Evolutionary conservation across 345 rosid species (phyloP).

Genomic region (Hibiscus tridactylites): DNA sequence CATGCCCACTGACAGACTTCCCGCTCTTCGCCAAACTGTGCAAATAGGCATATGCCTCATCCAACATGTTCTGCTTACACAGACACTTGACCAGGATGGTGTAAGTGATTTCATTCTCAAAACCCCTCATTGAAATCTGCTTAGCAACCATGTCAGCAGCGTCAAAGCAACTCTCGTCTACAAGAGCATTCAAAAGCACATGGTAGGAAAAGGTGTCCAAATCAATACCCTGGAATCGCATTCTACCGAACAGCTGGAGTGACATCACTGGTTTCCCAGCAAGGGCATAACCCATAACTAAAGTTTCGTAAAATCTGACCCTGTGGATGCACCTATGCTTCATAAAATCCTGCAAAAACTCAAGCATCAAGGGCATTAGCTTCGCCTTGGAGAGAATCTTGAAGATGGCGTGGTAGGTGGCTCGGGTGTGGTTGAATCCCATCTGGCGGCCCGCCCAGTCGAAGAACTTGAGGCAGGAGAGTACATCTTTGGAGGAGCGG

Average conservation of each 20-base stretch:
- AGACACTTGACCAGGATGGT: slow-evolving; percentile 50
- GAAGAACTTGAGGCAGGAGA: slow-evolving; percentile 72
- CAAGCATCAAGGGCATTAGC: slow-evolving; percentile 31
- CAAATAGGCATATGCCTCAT: slow-evolving; percentile 49
- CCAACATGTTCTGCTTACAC: slow-evolving; percentile 49
- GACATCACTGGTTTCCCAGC: slow-evolving; percentile 68
- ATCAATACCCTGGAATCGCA: slow-evolving; percentile 74
- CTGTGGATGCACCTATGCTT: slow-evolving; percentile 6
- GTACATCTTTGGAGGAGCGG: slow-evolving; percentile 26
- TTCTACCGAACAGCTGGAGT: slow-evolving; percentile 59
- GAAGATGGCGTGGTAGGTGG: slow-evolving; percentile 58
- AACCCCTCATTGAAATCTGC: slow-evolving; percentile 53
- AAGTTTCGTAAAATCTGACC: slow-evolving; percentile 36
- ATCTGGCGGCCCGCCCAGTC: slow-evolving; percentile 86
- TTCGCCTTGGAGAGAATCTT: slow-evolving; percentile 53
- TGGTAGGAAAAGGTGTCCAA: slow-evolving; percentile 55
- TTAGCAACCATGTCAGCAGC: slow-evolving; percentile 33
- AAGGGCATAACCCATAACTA: slow-evolving; percentile 68
- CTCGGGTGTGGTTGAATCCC: slow-evolving; percentile 52
- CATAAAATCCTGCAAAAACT: slow-evolving; percentile 32
- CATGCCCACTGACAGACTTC: slow-evolving; percentile 17
- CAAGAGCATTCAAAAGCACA: slow-evolving; percentile 64
- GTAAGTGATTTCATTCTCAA: slow-evolving; percentile 36
- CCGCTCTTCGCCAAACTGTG: slow-evolving; percentile 24
- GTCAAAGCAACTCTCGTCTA: slow-evolving; percentile 50